Percentiles rank a stretch among this genome's conserved stretches.
Evolutionary conservation across 2,329 filamentous ascomycete genomes (phyloP).

Genomic region (Cytospora piceae): DNA sequence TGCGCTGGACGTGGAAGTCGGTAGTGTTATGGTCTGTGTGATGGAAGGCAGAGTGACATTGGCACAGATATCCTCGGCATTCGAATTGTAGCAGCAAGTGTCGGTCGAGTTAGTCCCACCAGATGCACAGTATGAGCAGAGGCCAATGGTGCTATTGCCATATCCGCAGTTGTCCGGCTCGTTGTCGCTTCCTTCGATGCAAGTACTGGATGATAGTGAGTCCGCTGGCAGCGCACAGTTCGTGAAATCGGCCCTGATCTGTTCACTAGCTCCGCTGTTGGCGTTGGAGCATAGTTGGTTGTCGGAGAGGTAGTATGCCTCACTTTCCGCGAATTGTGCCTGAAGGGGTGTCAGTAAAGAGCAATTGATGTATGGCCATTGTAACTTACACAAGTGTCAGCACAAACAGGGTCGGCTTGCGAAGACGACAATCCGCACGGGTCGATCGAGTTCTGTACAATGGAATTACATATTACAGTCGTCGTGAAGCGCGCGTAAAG

Average conservation of each 20-base stretch:
- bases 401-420: conserved; percentile 77
- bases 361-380: conserved; percentile 36
- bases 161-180: conserved; percentile 89
- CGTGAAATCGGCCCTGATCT: conserved; percentile 91
- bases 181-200: conserved; percentile 77
- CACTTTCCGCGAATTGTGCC: conserved; percentile 85
- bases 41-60: conserved; percentile 79
- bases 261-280: conserved; percentile 65
- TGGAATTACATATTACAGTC: conserved; percentile 88
- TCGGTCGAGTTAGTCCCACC: conserved; percentile 91
- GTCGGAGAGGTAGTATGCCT: conserved; percentile 81
- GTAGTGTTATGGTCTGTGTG: conserved; percentile 67
- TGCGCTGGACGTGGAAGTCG: conserved; percentile 50
- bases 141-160: conserved; percentile 68
- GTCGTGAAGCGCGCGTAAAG: conserved; percentile 94
- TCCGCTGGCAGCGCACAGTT: conserved; percentile 84
- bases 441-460: conserved; percentile 84
- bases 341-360: conserved; percentile 38
- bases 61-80: conserved; percentile 73
- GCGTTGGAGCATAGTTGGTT: conserved; percentile 71
- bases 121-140: conserved; percentile 84
- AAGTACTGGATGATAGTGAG: conserved; percentile 72
- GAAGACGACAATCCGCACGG: conserved; percentile 68
- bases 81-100: conserved; percentile 86
- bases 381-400: conserved; percentile 76